Base-by-base conservation (phyloP, 2,329 filamentous ascomycete genomes). In the Bipolaris zeicola region DNA sequence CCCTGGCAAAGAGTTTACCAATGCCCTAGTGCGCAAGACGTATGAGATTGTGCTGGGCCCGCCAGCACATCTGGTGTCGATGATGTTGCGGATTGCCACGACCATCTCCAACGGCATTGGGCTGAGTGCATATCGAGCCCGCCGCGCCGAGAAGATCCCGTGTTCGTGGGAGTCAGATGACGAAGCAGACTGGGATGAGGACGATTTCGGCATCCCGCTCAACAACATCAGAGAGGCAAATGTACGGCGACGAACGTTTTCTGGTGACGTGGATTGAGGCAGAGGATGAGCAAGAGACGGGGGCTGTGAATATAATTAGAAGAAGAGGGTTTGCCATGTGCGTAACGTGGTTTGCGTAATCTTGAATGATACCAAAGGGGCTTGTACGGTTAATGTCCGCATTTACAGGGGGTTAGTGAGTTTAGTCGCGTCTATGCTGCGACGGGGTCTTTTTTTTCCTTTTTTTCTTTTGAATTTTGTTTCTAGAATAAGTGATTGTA, bases 31-130 rank as follows among this genome's bases (percentile, higher is more conserved):
- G 24, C 85, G 88, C 53, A 93, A 91, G 76, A 92, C 92, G 0
- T 87, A 85, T 61, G 87, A 90, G 49, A 83, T 95, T 28, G 82
- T 96, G 3, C 79, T 96, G 13, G 87, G 90, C 0, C 92, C 92
- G n/a, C 92, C 93, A 0, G 85, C 88, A 33, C 87, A 93, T 66
- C 83, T 96, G 1, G 84, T 96, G 34, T 82, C 86, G 24, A 80
- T 96, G 38, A 92, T 96, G 82, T 83, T 96, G 4, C 87, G 87
- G 53, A 91, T 96, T 54, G 91, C 92, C 0, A 88, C 90, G 0
- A 87, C 85, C 60, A 91, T 96, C 60, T 84, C 87, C 1, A 76
- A 76, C 43, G 80, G 80, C 3, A 72, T 73, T 44, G 66, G 69
- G 33, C 73, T 73, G 54, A 67, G 67, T 42, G 72, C 72, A 3